Evolutionary conservation across 257 asterid genomes (phyloP), one percentile per base, ranked within the genome.

Genomic region (Eucommia ulmoides): DNA sequence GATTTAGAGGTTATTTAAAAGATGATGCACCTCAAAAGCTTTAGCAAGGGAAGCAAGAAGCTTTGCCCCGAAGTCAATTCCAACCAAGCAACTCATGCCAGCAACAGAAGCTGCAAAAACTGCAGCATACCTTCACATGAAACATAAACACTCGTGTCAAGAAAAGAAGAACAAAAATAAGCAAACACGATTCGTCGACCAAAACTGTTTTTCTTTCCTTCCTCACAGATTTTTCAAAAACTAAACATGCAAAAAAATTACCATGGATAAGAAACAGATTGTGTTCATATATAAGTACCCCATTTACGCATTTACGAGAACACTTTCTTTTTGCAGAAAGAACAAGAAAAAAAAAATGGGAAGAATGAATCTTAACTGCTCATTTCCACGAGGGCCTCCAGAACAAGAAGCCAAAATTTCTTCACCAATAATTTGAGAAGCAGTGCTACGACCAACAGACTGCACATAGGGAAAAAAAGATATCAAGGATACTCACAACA

Each of bases 61-160:
- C 64, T 91, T 81, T 60, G 94, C 99, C 65, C 99, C 94, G 60
- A 91, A 81, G 66, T 83, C 99, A 42, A 86, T 71, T 60, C 99
- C 99, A 66, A 81, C 89, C 64, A 33, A 66, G 62, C 94, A 77
- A 55, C 96, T 70, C 93, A 81, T 79, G 56, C 99, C 99, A 65
- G 95, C 86, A 68, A 74, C 94, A 77, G 81, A 91, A 50, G 94
- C 92, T 35, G 87, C 92, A 74, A 86, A 83, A 21, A 79, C 69
- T 45, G 99, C 85, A 69, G 99, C 93, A 74, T 81, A 75, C 81
- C 99, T 89, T 75, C 63, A 71, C 63, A 63, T 25, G 33, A 50
- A 65, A 59, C n/a, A n/a, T n/a, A n/a, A n/a, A n/a, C n/a, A n/a
- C n/a, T n/a, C n/a, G n/a, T n/a, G n/a, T n/a, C n/a, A 63, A 23